Evolutionary conservation across 495 filamentous ascomycete genomes (phyloP).

Genomic region (Chlorociboria aeruginascens): DNA sequence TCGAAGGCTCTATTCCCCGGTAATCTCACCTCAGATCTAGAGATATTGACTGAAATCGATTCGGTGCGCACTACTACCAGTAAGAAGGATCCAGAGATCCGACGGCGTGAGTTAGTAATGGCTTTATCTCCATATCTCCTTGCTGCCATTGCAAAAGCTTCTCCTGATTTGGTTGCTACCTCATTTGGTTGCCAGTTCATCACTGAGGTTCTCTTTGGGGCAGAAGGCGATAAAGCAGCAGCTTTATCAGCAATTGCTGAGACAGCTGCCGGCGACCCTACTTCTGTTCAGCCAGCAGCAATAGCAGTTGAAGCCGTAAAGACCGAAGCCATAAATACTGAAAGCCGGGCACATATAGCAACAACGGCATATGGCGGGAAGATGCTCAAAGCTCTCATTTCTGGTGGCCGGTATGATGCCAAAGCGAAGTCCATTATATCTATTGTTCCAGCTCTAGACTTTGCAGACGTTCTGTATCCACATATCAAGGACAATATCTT

Average conservation of each 20-base stretch:
- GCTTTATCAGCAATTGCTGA: conserved; percentile 62
- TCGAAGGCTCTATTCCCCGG: conserved; percentile 56
- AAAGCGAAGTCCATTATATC: conserved; percentile 52
- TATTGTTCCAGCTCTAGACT: conserved; percentile 65
- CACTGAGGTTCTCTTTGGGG: conserved; percentile 67
- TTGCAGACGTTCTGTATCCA: conserved; percentile 66
- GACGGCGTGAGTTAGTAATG: conserved; percentile 64
- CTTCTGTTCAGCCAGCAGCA: conserved; percentile 27
- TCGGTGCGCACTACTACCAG: conserved; percentile 65
- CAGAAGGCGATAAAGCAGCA: conserved; percentile 54
- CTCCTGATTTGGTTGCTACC: conserved; percentile 51
- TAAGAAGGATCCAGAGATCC: conserved; percentile 73
- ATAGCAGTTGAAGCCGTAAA: conserved; percentile 14
- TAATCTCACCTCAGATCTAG: conserved; percentile 44
- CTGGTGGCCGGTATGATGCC: conserved; percentile 73
- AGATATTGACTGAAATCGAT: conserved; percentile 61
- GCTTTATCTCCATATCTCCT: conserved; percentile 57
- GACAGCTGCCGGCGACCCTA: conserved; percentile 52
- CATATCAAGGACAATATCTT: conserved; percentile 61
- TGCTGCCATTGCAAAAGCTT: conserved; percentile 53
- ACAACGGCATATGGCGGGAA: conserved; percentile 56
- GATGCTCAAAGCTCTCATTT: conserved; percentile 80
- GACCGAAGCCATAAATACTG: background rate
- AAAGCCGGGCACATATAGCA: conserved; percentile 35
- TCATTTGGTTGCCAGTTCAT: conserved; percentile 83